Base-by-base conservation (phyloP, 1,284 basidiomycete genomes). In the Gymnopus androsaceus region DNA sequence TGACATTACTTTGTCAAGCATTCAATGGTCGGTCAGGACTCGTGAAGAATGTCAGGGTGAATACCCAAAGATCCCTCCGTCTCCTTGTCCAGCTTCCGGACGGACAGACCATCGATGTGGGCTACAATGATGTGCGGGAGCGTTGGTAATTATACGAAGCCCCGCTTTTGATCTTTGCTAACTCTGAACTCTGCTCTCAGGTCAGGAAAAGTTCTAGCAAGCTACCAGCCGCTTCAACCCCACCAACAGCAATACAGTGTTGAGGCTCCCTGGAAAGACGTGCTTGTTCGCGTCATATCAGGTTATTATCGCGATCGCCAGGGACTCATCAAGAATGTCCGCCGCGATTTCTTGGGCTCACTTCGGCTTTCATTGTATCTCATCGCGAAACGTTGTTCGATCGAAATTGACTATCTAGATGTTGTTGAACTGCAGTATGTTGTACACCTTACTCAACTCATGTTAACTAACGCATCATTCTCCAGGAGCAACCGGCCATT, bases 201-300 rank as follows among this genome's bases (percentile, higher is more conserved):
- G 4, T 21, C 46, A 12, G 19, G 31, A 5, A 34, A 23, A 25
- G 12, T 34, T 9, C 31, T 51, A 14, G 3, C 30, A 15, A 37
- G 41, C 27, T 30, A 51, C n/a, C 49, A 51, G 19, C 49, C 49
- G 15, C 49, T 51, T 12, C 40, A 40, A 19, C 5, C 8, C 3
- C 34, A 51, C 28, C 49, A 51, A 25, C 49, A 40, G 25, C 38
- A 40, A 19, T 51, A 40, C n/a, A 19, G 36, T 33, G 46, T 48
- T 15, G 49, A 51, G 9, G 34, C 41, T 3, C 49, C 49, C 15
- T 51, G 49, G 49, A 51, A 51, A 33, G 49, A 51, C 11, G 3
- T 12, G 6, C 36, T 40, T n/a, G 49, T 51, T 2, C 9, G 28
- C 9, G 15, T 51, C n/a, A 15, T 21, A 25, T 40, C 37, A 11